Evolutionary conservation across 2,329 filamentous ascomycete species (phyloP), one percentile per base, ranked within the genome.

Genomic region (Alternaria ventricosa): DNA sequence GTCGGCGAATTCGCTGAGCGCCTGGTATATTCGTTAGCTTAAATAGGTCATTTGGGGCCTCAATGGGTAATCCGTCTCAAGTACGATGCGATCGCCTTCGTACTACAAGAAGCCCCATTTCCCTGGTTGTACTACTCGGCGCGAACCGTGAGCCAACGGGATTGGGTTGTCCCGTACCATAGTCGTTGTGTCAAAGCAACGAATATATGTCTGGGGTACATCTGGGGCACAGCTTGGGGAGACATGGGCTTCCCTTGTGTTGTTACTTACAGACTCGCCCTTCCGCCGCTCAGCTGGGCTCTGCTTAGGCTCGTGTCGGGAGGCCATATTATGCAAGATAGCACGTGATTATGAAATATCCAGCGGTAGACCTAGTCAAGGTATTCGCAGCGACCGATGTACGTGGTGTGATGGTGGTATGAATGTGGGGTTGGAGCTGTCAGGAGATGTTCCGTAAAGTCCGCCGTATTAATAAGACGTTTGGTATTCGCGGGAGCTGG

Each of bases 1-100:
- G 75, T 99, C 96, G 80, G 94, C 94, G 79, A 99, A 99, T 74
- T 98, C 96, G 83, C 92, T 96, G 60, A 99, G 87, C 12, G 95
- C 94, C 88, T 90, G 65, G 60, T 3, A 30, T 9, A 7, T 55
- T n/a, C 46, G 46, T 62, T 20, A 61, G 60, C 20, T 12, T 41
- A 20, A 23, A 28, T 25, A n/a, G 6, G 13, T 15, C 12, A 1
- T 36, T 7, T 36, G 12, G 4, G 12, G 13, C 49, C 18, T 22
- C 49, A 15, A 36, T 33, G 23, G 23, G 6, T 18, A 12, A 22
- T 15, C 20, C 10, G 44, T 25, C 36, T 6, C 18, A 15, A 20
- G 20, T 15, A 15, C 13, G 7, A 46, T 15, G 44, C 44, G 20
- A 46, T 47, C 45, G 45, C 45, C 15, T 47, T 27, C 7, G 45